Base-by-base conservation (phyloP, 2,329 filamentous ascomycete species). In the Elsinoe arachidis region DNA sequence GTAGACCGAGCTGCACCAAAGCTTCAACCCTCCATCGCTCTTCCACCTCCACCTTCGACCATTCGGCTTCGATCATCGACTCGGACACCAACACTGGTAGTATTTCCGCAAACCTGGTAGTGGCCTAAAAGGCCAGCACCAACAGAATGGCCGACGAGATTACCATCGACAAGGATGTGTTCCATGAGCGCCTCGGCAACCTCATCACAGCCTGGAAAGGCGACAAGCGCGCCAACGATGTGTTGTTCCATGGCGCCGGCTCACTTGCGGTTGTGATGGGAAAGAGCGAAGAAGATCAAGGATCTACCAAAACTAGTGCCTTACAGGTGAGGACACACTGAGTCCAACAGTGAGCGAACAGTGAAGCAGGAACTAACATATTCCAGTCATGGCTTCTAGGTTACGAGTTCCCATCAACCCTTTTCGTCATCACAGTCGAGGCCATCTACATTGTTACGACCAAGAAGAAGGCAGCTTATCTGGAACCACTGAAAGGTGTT, bases 331-430 rank as follows among this genome's bases (percentile, higher is more conserved):
- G 86, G 77, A 57, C 7, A 30, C 2, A 30, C 26, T 30, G 26
- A 30, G 26, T 9, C 4, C 15, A 33, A 14, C 23, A 26, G 2
- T 43, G 5, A 14, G 3, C 26, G 21, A 63, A 62, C 44, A 14
- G 3, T n/a, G 5, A 26, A 19, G 14, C 34, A 35, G 19, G 19
- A 12, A n/a, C 33, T 26, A 19, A 23, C n/a, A 66, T 65, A 30
- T 41, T 63, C 60, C 72, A 96, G 91, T 95, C 97, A 74, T 99
- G 95, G 95, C 80, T 99, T 57, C 82, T 99, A 61, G 93, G 93
- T 67, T 99, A 99, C 78, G 93, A 99, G 72, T 99, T 99, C 69
- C 93, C 93, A 34, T 91, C 92, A 38, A 99, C 93, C 0, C 78
- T 99, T 62, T 90, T 99, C 78, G 80, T 99, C 55, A 85, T 99